A percentile compares a stretch with the other conserved stretches of the same genome.
Evolutionary conservation across 192 early-diverging fungal genomes (phyloP).

Genomic region (Kappamyces sp.): DNA sequence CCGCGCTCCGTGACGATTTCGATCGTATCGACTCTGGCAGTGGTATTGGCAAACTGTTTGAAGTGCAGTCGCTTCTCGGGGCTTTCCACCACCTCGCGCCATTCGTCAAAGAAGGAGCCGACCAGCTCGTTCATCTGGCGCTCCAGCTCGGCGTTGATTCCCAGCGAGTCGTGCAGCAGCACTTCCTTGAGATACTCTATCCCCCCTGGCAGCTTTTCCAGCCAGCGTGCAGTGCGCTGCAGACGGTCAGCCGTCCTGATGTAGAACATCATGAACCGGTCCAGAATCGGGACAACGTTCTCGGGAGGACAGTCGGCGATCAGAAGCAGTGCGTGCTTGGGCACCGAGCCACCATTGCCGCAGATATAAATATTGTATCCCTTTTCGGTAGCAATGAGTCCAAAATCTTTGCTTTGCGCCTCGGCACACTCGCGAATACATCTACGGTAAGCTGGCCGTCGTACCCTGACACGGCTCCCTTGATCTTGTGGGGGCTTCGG

Average conservation of each 20-base stretch:
- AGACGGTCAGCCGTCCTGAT: conserved; percentile 60
- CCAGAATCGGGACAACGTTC: conserved; percentile 48
- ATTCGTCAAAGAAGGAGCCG: conserved; percentile 53
- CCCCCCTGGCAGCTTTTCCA: conserved; percentile 60
- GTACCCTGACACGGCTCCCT: conserved; percentile 63
- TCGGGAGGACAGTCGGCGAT: conserved; percentile 47
- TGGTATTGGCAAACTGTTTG: conserved; percentile 58
- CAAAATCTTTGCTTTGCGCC: conserved; percentile 42
- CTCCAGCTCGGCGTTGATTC: conserved; percentile 59
- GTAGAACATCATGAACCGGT: conserved; percentile 67
- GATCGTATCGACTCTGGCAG: conserved; percentile 39
- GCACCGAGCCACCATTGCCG: conserved; percentile 61
- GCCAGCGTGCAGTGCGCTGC: conserved; percentile 59
- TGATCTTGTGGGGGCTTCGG: conserved; percentile 63
- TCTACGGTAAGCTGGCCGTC: conserved; percentile 55
- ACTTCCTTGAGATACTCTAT: conserved; percentile 59
- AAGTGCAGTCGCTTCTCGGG: conserved; percentile 47
- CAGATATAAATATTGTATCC: conserved; percentile 66
- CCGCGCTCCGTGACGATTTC: conserved; percentile 59
- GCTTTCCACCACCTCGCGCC: conserved; percentile 57
- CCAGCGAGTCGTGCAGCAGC: conserved; percentile 56
- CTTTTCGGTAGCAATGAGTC: conserved; percentile 64
- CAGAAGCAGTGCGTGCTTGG: conserved; percentile 60
- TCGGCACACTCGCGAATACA: conserved; percentile 25
- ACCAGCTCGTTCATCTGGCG: conserved; percentile 59